Evolutionary conservation across 495 filamentous ascomycete species (phyloP), one percentile per base, ranked within the genome.

Genomic region (Trypethelium eluteriae): DNA sequence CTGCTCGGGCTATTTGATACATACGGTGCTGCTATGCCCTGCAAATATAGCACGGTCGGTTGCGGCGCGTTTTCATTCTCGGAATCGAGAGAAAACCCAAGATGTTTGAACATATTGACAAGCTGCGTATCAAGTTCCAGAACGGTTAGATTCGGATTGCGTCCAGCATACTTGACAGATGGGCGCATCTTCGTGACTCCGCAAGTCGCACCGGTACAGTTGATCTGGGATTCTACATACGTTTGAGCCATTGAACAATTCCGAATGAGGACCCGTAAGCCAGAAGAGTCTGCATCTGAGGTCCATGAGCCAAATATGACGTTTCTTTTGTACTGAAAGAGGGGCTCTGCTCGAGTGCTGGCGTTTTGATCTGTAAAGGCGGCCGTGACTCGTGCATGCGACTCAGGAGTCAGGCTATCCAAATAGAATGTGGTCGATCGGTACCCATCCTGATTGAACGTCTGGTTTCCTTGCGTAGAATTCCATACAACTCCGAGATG

Each of bases 231-330:
- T 38, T 74, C 70, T 1, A 70, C 47, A 47, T 74, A 66, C 4
- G 38, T 62, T 35, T 67, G 63, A 10, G 38, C 12, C 5, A 74
- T 10, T 3, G 67, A 67, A 64, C 68, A 74, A 39, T 67, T 70
- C n/a, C n/a, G n/a, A n/a, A n/a, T n/a, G n/a, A n/a, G n/a, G n/a
- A n/a, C n/a, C n/a, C n/a, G n/a, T n/a, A n/a, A n/a, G n/a, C n/a
- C n/a, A n/a, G n/a, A n/a, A n/a, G n/a, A n/a, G n/a, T n/a, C n/a
- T 44, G 39, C 12, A 44, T 44, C 39, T 12, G 12, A 44, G 39
- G 12, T 12, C 39, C 39, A 44, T 44, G 39, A 44, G 39, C 39
- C 39, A 44, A 44, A 44, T 12, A 44, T 12, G 12, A 44, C 12
- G 39, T 44, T 12, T 12, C 39, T 5, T 44, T 44, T 44, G 39